A percentile compares a stretch with the other conserved stretches of the same genome.
phyloP scores from a whole-genome alignment of 1,284 basidiomycete species.

The Pholiota adiposa region DNA sequence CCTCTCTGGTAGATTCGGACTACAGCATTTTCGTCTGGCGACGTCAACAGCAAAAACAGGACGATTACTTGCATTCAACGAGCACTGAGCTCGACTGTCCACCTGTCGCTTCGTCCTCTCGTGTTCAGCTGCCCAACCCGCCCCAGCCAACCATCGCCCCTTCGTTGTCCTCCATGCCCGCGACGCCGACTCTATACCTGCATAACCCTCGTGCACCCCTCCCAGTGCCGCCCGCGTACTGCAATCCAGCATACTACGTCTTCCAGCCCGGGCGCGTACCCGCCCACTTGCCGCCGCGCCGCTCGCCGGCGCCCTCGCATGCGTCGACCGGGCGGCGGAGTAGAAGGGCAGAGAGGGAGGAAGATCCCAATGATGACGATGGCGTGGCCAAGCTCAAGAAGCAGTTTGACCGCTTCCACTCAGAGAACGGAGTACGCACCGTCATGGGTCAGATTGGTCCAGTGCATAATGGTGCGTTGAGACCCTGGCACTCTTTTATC shows the following conservation, averaged over 20 bases:
- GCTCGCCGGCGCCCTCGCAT: constrained; percentile 31
- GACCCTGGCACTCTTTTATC: not conserved
- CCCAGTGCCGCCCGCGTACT: constrained; percentile 63
- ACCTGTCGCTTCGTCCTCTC: constrained; percentile 32
- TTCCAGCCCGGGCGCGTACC: constrained; percentile 48
- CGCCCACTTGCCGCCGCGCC: constrained; percentile 14
- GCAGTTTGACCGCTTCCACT: constrained; percentile 86
- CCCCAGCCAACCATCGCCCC: constrained; percentile 6
- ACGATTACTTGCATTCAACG: constrained; percentile 11
- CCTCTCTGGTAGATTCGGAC: constrained; percentile 62
- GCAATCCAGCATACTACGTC: constrained; percentile 71
- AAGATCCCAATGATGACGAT: constrained; percentile 37
- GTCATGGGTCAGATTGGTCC: constrained; percentile 92
- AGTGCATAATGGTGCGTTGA: constrained; percentile 75
- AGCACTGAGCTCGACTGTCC: constrained; percentile 7
- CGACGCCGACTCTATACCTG: constrained; percentile 62
- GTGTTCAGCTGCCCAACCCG: constrained; percentile 16
- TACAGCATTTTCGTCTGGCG: constrained; percentile 82
- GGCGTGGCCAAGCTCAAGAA: constrained; percentile 68
- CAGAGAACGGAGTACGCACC: constrained; percentile 91
- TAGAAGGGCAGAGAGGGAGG: constrained; percentile 29
- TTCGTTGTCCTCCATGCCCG: constrained; percentile 4
- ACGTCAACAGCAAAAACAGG: constrained; percentile 38
- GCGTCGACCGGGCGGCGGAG: constrained; percentile 36
- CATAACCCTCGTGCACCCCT: constrained; percentile 64